Percentiles rank a stretch among this genome's conserved stretches.
Evolutionary conservation across 768 basidiomycete species (phyloP).

Genomic region (Lanmaoa pseudosensibilis): DNA sequence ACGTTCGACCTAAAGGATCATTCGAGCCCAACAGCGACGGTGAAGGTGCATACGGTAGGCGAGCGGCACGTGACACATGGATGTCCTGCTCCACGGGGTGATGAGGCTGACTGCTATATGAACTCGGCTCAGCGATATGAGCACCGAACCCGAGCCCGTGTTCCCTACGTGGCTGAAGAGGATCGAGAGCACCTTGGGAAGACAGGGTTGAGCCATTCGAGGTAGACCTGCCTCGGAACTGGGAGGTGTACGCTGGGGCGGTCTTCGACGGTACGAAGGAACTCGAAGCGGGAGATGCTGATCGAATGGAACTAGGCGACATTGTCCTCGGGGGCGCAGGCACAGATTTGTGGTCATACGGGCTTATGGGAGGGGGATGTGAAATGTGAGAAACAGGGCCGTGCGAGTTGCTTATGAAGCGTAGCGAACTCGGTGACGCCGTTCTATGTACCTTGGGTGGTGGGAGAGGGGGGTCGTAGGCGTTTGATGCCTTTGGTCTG

Average conservation of each 20-base stretch:
- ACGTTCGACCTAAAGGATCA: slow-evolving; percentile 75
- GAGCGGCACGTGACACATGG: slow-evolving; percentile 36
- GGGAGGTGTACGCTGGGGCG: slow-evolving; percentile 15
- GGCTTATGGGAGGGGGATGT: slow-evolving; percentile 11
- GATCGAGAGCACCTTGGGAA: slow-evolving; percentile 22
- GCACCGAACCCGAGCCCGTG: slow-evolving; percentile 26
- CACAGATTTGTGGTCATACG: slow-evolving; percentile 21
- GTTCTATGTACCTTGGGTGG: slow-evolving; percentile 40
- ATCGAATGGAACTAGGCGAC: slow-evolving; percentile 30
- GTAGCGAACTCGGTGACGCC: slow-evolving; percentile 27
- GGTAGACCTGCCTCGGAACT: slow-evolving; percentile 39
- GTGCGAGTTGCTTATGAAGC: slow-evolving; percentile 20
- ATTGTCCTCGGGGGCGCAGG: slow-evolving; percentile 30
- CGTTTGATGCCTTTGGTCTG: slow-evolving; percentile 66
- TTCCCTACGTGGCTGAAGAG: slow-evolving; percentile 26
- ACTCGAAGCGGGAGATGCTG: slow-evolving; percentile 30
- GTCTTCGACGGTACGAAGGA: slow-evolving; percentile 39
- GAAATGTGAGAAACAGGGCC: slow-evolving; percentile 8
- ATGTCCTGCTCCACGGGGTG: slow-evolving; percentile 28
- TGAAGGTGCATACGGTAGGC: slow-evolving; percentile 75
- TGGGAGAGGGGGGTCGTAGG: slow-evolving; percentile 76
- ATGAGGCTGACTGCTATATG: slow-evolving; percentile 16
- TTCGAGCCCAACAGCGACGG: slow-evolving; percentile 81
- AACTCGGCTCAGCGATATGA: slow-evolving; percentile 20
- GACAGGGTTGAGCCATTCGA: slow-evolving; percentile 49